These are phyloP conservation scores for Lizonia empirigonia DNA, from an alignment of 2,329 filamentous ascomycete genomes.

Conservation along the genomic window DNA sequence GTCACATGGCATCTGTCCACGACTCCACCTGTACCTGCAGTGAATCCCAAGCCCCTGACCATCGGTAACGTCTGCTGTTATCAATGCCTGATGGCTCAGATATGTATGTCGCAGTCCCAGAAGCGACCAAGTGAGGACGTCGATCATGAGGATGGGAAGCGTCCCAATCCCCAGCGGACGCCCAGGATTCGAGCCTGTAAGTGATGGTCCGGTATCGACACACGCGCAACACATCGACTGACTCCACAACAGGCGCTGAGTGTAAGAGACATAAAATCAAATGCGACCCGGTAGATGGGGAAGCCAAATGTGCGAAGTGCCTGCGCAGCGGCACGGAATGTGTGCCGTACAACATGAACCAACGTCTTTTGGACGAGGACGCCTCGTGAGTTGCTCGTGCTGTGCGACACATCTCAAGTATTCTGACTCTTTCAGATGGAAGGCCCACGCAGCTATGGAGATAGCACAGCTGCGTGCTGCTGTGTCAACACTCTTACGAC, in stretches of 20 bases:
- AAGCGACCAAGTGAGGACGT: slow-evolving; percentile 40
- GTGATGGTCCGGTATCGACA: slow-evolving; percentile 8
- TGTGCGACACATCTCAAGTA: not conserved
- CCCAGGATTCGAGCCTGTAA: slow-evolving; percentile 38
- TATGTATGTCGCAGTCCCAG: slow-evolving; percentile 63
- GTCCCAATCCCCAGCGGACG: slow-evolving; percentile 31
- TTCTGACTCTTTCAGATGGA: slow-evolving; percentile 31
- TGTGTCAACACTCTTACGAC: slow-evolving; percentile 35
- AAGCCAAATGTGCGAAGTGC: slow-evolving; percentile 43
- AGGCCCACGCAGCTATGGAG: slow-evolving; percentile 37
- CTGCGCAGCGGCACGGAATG: slow-evolving; percentile 72
- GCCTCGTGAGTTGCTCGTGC: slow-evolving; percentile 31
- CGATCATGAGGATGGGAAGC: slow-evolving; percentile 36
- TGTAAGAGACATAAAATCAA: slow-evolving; percentile 47
- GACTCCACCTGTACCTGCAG: slow-evolving; percentile 15
- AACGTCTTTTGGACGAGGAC: slow-evolving; percentile 42
- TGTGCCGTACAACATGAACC: slow-evolving; percentile 64
- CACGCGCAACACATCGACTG: not conserved
- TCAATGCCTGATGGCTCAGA: slow-evolving; percentile 58
- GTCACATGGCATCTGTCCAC: slow-evolving; percentile 16
- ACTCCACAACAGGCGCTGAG: slow-evolving; percentile 34
- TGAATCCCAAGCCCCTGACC: slow-evolving; percentile 9
- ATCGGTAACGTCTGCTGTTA: slow-evolving; percentile 15
- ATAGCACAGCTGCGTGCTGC: slow-evolving; percentile 35
- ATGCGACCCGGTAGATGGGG: slow-evolving; percentile 40